Evolutionary conservation across 2,329 filamentous ascomycete species (phyloP).

Genomic region (Botrytis paeoniae): DNA sequence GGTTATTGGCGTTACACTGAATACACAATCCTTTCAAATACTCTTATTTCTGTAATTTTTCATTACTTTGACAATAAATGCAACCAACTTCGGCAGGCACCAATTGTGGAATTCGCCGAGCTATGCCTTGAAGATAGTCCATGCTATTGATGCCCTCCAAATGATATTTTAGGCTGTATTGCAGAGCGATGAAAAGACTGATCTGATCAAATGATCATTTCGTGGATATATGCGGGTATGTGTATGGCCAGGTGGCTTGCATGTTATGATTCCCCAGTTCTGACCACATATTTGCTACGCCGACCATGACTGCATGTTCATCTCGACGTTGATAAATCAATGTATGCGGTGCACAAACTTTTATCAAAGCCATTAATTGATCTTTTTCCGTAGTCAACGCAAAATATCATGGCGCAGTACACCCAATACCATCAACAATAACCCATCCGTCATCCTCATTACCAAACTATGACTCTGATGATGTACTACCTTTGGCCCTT

Average conservation of each 20-base stretch:
- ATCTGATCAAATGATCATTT: not conserved
- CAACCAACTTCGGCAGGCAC: not conserved
- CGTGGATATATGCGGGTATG: not conserved
- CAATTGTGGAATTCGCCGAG: not conserved
- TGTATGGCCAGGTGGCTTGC: not conserved
- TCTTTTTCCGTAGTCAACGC: not conserved
- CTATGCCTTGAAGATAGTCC: not conserved
- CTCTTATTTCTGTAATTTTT: not conserved
- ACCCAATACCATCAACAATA: not conserved
- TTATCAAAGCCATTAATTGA: not conserved
- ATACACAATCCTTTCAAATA: not conserved
- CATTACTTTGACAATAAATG: not conserved
- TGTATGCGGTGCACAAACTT: not conserved
- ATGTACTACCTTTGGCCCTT: not conserved
- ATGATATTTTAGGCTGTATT: not conserved
- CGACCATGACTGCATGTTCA: not conserved
- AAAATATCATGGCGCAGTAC: not conserved
- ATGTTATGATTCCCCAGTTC: not conserved
- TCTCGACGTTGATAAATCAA: not conserved
- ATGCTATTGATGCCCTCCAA: not conserved
- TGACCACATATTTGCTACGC: not conserved
- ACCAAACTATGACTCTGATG: not conserved
- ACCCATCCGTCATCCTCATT: not conserved
- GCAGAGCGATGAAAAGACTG: not conserved
- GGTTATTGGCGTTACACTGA: not conserved